phyloP scores from a whole-genome alignment of 768 basidiomycete species.

The Hygrophorus russula region DNA sequence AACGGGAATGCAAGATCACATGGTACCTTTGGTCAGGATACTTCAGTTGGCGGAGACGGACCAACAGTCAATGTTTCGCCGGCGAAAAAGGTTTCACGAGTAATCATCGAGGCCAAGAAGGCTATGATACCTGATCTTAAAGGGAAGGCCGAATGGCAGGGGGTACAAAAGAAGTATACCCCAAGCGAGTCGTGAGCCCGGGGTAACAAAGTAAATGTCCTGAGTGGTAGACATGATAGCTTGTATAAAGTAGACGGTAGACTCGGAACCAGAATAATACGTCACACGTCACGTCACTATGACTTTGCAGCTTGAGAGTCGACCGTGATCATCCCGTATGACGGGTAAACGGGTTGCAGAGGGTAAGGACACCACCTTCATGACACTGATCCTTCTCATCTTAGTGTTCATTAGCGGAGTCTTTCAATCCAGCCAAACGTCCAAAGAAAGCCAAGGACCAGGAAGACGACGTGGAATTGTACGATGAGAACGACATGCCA shows the following conservation, averaged over 20 bases:
- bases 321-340: no score
- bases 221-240: no score
- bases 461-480: constrained; percentile 48
- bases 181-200: no score
- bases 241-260: no score
- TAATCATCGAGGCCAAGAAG: neutral
- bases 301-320: no score
- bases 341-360: constrained; percentile 28
- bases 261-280: no score
- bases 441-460: constrained; percentile 34
- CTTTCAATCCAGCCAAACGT: constrained; percentile 29
- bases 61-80: neutral
- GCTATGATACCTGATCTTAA: neutral
- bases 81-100: neutral
- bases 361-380: constrained; percentile 20
- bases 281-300: no score
- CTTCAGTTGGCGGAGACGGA: neutral
- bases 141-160: no score
- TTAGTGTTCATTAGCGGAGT: constrained; percentile 15
- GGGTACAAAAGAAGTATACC: neutral
- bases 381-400: neutral
- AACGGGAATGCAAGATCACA: neutral
- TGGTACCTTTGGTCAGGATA: neutral
- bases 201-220: no score
- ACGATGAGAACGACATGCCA: constrained; percentile 46